Evolutionary conservation across 1,139 yeast species (phyloP), one percentile per base, ranked within the genome.

Genomic region (Saccharomyces hybrid): DNA sequence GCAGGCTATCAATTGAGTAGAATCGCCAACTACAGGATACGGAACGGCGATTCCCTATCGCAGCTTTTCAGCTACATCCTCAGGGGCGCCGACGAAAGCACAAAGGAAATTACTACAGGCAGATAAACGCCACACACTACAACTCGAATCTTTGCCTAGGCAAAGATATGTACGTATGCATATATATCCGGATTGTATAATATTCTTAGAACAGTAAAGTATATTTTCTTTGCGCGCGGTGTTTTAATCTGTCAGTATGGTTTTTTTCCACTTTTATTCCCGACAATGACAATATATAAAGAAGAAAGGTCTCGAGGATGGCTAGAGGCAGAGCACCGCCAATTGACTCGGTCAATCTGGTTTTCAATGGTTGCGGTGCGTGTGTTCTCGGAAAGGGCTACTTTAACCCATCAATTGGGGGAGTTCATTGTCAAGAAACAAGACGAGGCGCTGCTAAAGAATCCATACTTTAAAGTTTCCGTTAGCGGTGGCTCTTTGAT

Each of bases 401-500:
- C 78, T 28, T 83, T 85, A 48, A 85, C 90, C 58, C 70, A 72
- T 49, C 77, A 83, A 1, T 80, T 85, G 51, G 90, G 75, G 11
- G 60, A 63, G 52, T 79, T 79, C 64, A 75, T 86, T 47, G 63
- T 86, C 34, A 71, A 76, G 53, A 70, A 76, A 52, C 93, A 86
- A 69, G 73, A 82, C 58, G 68, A 73, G 31, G 83, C 83, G 2
- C 71, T 86, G 57, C 63, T 69, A 28, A 31, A 29, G 4, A 47
- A 68, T 65, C 48, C 72, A 64, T 55, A 68, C 27, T 91, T 91
- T 73, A 81, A 80, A 62, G 77, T 91, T 58, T 97, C 96, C 24
- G 78, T 91, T 50, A 85, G 95, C 55, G 98, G 97, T 47, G 98
- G 98, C 1, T 88, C 96, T 3, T 76, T 90, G 62, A 88, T 91